Conservation (phyloP, 2,329 filamentous ascomycete genomes). For the Fusarium verticillioides region DNA sequence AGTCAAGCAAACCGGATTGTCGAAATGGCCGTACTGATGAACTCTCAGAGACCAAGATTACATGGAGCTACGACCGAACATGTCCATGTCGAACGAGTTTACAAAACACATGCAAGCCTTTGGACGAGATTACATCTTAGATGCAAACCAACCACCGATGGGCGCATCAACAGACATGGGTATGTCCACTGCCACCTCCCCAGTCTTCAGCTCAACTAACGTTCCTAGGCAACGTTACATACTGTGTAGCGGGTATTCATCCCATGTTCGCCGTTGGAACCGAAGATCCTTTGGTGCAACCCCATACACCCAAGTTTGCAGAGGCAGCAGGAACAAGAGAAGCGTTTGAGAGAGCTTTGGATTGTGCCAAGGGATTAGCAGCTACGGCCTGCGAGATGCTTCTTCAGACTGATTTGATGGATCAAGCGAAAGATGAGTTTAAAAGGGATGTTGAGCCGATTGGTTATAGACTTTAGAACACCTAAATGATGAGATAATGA, state of each 20-base stretch:
- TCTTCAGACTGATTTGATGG: background rate
- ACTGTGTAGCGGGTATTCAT: constrained; percentile 35
- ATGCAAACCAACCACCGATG: constrained; percentile 27
- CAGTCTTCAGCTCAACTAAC: background rate
- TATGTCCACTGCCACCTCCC: background rate
- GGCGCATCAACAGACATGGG: constrained; percentile 43
- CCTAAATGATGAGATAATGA: background rate
- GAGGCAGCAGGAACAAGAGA: constrained; percentile 27
- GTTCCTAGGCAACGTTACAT: constrained; percentile 36
- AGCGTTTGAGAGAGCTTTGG: constrained; percentile 28
- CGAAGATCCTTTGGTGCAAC: constrained; percentile 28
- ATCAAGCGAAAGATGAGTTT: constrained; percentile 28
- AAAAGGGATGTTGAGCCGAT: constrained; percentile 12
- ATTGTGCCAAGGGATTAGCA: constrained; percentile 36
- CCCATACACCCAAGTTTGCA: constrained; percentile 35
- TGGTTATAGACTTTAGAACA: constrained; percentile 14
- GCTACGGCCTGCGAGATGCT: constrained; percentile 35
- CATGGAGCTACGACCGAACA: constrained; percentile 35
- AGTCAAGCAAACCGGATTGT: background rate
- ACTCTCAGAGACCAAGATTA: constrained; percentile 33
- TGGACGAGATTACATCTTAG: constrained; percentile 17
- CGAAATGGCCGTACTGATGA: background rate
- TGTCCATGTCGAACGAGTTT: constrained; percentile 18
- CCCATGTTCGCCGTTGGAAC: constrained; percentile 40
- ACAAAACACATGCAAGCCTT: constrained; percentile 38